These are phyloP conservation scores for Acidomyces sp. DNA, from an alignment of 495 filamentous ascomycete species.

Conservation along the genomic window DNA sequence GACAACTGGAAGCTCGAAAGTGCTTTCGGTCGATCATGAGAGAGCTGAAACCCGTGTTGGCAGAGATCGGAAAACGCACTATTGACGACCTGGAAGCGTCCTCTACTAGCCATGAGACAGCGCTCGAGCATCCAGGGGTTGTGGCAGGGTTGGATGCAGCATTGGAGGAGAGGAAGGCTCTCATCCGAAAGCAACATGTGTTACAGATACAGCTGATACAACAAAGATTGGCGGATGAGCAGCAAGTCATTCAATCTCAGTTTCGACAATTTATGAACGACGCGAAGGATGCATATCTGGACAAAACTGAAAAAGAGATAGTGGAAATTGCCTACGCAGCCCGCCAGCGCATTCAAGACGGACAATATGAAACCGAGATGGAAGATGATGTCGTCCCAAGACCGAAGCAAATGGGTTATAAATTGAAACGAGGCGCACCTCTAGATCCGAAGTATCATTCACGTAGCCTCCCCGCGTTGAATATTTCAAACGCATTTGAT, in stretches of 20 bases:
- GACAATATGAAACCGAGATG: constrained; percentile 10
- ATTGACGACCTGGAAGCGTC: constrained; percentile 23
- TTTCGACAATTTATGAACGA: background rate
- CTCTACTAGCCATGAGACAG: constrained; percentile 19
- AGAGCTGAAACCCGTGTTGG: constrained; percentile 25
- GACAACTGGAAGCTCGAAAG: constrained; percentile 29
- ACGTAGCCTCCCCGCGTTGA: constrained; percentile 8
- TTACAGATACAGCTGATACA: constrained; percentile 6
- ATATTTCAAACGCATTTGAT: constrained; percentile 6
- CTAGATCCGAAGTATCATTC: constrained; percentile 10
- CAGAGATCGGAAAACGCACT: constrained; percentile 25
- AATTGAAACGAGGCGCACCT: constrained; percentile 5
- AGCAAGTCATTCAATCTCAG: background rate
- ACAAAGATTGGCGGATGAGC: background rate
- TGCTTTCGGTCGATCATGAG: constrained; percentile 26
- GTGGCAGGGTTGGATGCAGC: constrained; percentile 17
- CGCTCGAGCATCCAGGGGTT: constrained; percentile 20
- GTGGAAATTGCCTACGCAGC: constrained; percentile 9
- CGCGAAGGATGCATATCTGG: constrained; percentile 1
- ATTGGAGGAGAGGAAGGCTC: constrained; percentile 15
- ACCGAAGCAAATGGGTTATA: constrained; percentile 10
- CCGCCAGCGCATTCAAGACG: background rate
- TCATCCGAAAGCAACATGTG: constrained; percentile 6
- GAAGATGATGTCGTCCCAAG: constrained; percentile 15
- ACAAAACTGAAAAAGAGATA: constrained; percentile 7